phyloP scores from a whole-genome alignment of 441 rosid genomes.

The Populus hybrid region DNA sequence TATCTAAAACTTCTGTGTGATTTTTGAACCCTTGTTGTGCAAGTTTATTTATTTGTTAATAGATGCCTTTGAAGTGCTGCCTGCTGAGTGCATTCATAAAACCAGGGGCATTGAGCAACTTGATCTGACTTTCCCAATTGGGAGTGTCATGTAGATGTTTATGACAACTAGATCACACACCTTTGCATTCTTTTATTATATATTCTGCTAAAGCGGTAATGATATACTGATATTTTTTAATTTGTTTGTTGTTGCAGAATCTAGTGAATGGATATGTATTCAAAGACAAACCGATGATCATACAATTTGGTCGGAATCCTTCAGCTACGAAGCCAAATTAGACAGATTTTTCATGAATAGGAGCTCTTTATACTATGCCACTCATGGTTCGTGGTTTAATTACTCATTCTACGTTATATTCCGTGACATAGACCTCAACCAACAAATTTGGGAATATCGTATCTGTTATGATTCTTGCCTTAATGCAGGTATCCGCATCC shows the following conservation, averaged over 20 bases:
- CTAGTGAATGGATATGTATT: slow-evolving; percentile 77
- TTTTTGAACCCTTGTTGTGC: background rate
- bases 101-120: background rate
- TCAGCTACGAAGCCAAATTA: slow-evolving; percentile 48
- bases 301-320: slow-evolving; percentile 88
- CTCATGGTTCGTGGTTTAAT: slow-evolving; percentile 8
- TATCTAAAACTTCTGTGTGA: background rate
- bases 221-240: background rate
- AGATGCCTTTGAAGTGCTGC: background rate
- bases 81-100: background rate
- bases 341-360: slow-evolving; percentile 3
- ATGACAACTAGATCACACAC: background rate
- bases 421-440: background rate
- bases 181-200: background rate
- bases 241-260: slow-evolving; percentile 53
- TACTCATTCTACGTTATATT: background rate
- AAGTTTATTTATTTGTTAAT: background rate
- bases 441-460: background rate
- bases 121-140: background rate
- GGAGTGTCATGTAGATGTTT: background rate
- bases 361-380: slow-evolving; percentile 5
- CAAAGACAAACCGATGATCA: slow-evolving; percentile 90
- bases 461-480: background rate
- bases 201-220: background rate
- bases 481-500: background rate